Evolutionary conservation across 345 rosid species (phyloP).

Genomic region (Excoecaria cochinchinensis): DNA sequence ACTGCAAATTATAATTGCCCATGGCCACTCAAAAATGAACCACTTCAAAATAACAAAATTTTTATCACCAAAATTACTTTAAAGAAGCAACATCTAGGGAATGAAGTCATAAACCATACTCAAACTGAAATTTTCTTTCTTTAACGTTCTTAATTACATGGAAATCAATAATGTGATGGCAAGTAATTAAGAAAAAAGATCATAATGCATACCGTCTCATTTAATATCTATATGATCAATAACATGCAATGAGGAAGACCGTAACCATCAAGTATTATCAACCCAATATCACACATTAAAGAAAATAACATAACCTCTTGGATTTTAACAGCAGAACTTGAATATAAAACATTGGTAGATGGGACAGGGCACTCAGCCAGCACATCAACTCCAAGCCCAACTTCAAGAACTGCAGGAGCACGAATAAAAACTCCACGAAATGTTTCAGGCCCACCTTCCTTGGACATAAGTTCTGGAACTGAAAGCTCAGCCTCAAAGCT

Average conservation of each 20-base stretch:
- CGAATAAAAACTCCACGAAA: slow-evolving; percentile 65
- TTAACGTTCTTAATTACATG: not conserved
- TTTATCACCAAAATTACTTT: not conserved
- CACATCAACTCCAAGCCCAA: slow-evolving; percentile 81
- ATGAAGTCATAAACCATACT: not conserved
- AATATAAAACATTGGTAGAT: slow-evolving; percentile 62
- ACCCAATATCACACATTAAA: not conserved
- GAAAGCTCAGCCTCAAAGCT: slow-evolving; percentile 88
- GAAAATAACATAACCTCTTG: slow-evolving; percentile 74
- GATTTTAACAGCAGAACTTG: slow-evolving; percentile 72
- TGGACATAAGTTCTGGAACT: slow-evolving; percentile 66
- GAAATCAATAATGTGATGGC: not conserved
- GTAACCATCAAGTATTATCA: not conserved
- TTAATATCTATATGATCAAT: not conserved
- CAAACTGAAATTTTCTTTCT: not conserved
- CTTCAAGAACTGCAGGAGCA: slow-evolving; percentile 89
- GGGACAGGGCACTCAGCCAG: slow-evolving; percentile 72
- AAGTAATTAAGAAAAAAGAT: not conserved
- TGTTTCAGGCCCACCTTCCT: slow-evolving; percentile 87
- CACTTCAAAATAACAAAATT: not conserved
- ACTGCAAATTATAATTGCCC: not conserved
- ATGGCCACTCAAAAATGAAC: not conserved
- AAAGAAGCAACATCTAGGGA: not conserved
- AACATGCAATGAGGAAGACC: not conserved
- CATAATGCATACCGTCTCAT: not conserved